phyloP scores from a whole-genome alignment of 1,284 basidiomycete species.

The Ceratobasidium sp. region DNA sequence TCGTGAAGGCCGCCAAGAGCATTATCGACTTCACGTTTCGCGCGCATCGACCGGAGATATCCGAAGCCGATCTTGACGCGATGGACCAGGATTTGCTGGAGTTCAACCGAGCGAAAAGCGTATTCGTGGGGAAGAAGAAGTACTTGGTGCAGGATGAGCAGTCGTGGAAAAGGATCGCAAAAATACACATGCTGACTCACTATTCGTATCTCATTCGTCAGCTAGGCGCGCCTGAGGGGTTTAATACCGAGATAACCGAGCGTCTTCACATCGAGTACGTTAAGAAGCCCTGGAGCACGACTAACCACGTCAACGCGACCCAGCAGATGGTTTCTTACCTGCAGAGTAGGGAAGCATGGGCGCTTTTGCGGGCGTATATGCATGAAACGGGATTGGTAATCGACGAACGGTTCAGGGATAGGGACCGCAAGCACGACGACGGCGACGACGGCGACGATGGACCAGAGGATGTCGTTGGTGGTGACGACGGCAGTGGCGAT shows the following conservation, averaged over 20 bases:
- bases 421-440: not conserved
- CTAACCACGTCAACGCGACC: slow-evolving; percentile 27
- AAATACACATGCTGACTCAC: slow-evolving; percentile 46
- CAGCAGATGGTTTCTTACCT: slow-evolving; percentile 47
- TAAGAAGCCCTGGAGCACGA: slow-evolving; percentile 39
- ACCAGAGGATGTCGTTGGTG: not conserved
- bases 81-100: slow-evolving; percentile 43
- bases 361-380: slow-evolving; percentile 1
- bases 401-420: not conserved
- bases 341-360: slow-evolving; percentile 1
- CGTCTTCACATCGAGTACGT: slow-evolving; percentile 44
- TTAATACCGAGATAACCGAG: slow-evolving; percentile 44
- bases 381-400: not conserved
- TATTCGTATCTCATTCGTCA: slow-evolving; percentile 23
- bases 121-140: not conserved
- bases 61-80: slow-evolving; percentile 21
- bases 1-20: slow-evolving; percentile 49
- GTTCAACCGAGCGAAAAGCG: slow-evolving; percentile 50
- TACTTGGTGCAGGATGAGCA: not conserved
- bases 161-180: slow-evolving; percentile 10
- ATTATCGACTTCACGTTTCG: slow-evolving; percentile 59
- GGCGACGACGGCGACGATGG: not conserved
- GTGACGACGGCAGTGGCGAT: not conserved
- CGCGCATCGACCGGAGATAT: not conserved
- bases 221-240: slow-evolving; percentile 42